Conservation (phyloP, 306 rosid species). For the Quercus wislizeni region DNA sequence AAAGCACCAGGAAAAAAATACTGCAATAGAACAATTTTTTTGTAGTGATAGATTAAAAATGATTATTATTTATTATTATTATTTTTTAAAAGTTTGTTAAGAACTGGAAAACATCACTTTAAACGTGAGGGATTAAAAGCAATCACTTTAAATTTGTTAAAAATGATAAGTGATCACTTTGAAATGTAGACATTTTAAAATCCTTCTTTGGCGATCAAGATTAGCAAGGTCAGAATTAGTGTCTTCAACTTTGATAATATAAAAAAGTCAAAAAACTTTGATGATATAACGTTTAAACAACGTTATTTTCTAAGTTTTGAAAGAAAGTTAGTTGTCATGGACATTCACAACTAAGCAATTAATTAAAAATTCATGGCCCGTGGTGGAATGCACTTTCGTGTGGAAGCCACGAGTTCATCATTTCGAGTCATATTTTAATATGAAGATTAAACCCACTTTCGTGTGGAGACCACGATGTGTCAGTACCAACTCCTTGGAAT, state of each 20-base stretch:
- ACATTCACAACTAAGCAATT: neutral
- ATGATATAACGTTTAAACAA: neutral
- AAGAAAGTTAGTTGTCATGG: neutral
- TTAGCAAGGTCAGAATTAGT: neutral
- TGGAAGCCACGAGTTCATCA: slow-evolving; percentile 10
- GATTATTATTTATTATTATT: too few relatives aligned
- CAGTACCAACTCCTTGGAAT: too few relatives aligned
- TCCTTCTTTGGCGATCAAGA: too few relatives aligned
- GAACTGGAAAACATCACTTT: too few relatives aligned
- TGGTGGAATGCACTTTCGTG: slow-evolving; percentile 14
- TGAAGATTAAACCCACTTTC: slow-evolving; percentile 24
- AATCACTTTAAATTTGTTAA: too few relatives aligned
- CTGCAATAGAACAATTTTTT: too few relatives aligned
- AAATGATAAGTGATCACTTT: too few relatives aligned
- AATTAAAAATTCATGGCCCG: neutral
- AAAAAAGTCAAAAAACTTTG: neutral
- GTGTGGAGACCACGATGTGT: slow-evolving; percentile 32
- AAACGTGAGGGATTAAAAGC: too few relatives aligned
- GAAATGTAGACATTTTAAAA: too few relatives aligned
- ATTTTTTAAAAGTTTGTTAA: too few relatives aligned
- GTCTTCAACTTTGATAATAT: neutral
- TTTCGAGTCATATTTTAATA: neutral
- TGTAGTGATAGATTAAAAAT: too few relatives aligned
- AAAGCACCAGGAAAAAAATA: too few relatives aligned
- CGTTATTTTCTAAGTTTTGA: neutral